These are phyloP conservation scores for Mucor piriformis DNA, from an alignment of 371 early-diverging fungal species.

Conservation along the genomic window DNA sequence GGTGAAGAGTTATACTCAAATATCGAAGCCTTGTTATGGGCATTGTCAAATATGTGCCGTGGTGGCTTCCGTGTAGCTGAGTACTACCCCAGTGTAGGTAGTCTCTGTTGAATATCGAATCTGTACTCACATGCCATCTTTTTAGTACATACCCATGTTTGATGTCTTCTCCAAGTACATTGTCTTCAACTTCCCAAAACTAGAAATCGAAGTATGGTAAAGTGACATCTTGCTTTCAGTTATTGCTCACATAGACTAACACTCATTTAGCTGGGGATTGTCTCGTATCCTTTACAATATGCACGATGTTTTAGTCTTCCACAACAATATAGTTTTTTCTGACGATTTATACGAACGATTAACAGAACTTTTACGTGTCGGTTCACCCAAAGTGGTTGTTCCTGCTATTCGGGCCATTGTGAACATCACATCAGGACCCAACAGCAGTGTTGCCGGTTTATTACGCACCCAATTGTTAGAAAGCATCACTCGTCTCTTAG, in stretches of 20 bases:
- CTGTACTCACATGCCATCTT: neutral
- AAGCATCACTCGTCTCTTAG: constrained; percentile 25
- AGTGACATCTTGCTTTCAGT: constrained; percentile 1
- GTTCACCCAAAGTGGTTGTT: constrained; percentile 14
- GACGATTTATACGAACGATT: constrained; percentile 28
- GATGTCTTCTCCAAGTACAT: constrained; percentile 47
- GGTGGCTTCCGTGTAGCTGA: constrained; percentile 48
- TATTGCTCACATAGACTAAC: no score
- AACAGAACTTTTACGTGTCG: constrained; percentile 23
- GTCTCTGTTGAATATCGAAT: no score
- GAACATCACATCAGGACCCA: constrained; percentile 61
- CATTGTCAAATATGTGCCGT: constrained; percentile 50
- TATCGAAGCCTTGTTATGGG: constrained; percentile 45
- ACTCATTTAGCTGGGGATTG: constrained; percentile 59
- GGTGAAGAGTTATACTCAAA: constrained; percentile 30
- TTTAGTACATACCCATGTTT: constrained; percentile 58
- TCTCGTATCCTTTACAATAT: constrained; percentile 62
- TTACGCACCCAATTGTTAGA: constrained; percentile 42
- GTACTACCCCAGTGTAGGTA: constrained; percentile 34
- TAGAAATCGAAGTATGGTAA: constrained; percentile 60
- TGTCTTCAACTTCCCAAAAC: constrained; percentile 50
- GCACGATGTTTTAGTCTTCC: constrained; percentile 47
- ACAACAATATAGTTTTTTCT: constrained; percentile 20
- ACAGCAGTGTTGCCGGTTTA: constrained; percentile 38
- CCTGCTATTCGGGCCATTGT: constrained; percentile 51